phyloP scores from a whole-genome alignment of 164 flowering plant species.

The Vitis vinifera region DNA sequence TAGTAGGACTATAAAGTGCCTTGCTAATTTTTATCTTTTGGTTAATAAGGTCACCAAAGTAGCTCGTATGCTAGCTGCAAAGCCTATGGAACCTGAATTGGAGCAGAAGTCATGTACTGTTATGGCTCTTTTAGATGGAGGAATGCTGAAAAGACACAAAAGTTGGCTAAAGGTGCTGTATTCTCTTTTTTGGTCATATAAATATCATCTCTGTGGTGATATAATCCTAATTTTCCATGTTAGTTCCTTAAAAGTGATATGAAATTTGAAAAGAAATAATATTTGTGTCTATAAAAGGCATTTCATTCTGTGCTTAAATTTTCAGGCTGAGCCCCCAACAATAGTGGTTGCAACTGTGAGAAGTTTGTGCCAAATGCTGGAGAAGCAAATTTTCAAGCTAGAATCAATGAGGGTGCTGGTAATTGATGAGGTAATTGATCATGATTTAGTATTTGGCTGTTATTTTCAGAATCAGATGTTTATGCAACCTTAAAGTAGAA shows the following conservation, averaged over 20 bases:
- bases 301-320: constrained; percentile 13
- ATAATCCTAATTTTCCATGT: not conserved
- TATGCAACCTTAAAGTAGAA: not conserved
- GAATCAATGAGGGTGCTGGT: constrained; percentile 71
- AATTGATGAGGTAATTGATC: constrained; percentile 75
- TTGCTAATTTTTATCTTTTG: constrained; percentile 4
- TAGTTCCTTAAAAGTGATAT: not conserved
- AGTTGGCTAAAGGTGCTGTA: constrained; percentile 81
- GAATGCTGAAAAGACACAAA: constrained; percentile 81
- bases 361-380: constrained; percentile 87
- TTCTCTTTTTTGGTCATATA: not conserved
- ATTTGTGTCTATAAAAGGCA: not conserved
- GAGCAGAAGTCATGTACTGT: constrained; percentile 58
- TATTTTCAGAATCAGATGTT: not conserved
- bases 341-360: constrained; percentile 81
- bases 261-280: not conserved
- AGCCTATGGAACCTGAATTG: constrained; percentile 32
- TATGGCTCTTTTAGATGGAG: constrained; percentile 95
- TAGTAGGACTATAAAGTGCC: not conserved
- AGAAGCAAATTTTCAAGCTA: constrained; percentile 61
- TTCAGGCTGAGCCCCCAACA: constrained; percentile 90
- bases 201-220: not conserved
- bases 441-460: not conserved
- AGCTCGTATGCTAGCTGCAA: constrained; percentile 78
- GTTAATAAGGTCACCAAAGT: constrained; percentile 75